Evolutionary conservation across 2,329 filamentous ascomycete species (phyloP).

Genomic region (Pyricularia pennisetigena): DNA sequence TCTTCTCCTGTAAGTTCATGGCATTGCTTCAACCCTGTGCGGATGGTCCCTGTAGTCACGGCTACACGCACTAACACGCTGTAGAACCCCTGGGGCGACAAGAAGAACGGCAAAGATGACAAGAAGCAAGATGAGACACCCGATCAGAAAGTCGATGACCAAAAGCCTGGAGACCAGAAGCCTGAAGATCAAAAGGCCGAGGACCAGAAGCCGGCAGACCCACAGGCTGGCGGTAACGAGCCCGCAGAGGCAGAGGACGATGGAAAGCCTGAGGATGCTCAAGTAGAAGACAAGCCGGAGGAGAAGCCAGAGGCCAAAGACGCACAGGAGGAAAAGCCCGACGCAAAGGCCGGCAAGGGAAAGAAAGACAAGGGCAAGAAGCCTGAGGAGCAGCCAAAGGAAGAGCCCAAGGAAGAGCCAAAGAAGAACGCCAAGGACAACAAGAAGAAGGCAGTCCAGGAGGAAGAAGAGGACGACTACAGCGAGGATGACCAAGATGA

Average conservation of each 20-base stretch:
- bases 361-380: slow-evolving; percentile 10
- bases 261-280: slow-evolving; percentile 8
- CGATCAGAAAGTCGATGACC: too few species aligned
- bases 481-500: slow-evolving; percentile 14
- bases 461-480: slow-evolving; percentile 4
- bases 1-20: neutral
- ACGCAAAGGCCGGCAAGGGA: slow-evolving; percentile 7
- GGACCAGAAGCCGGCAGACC: neutral
- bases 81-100: neutral
- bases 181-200: slow-evolving; percentile 8
- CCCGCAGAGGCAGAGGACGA: slow-evolving; percentile 3
- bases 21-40: neutral
- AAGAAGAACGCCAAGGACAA: slow-evolving; percentile 11
- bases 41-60: neutral
- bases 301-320: slow-evolving; percentile 7
- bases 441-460: slow-evolving; percentile 13
- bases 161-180: slow-evolving; percentile 9
- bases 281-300: neutral
- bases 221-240: slow-evolving; percentile 4
- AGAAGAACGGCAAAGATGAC: neutral
- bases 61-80: neutral
- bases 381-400: neutral
- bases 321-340: slow-evolving; percentile 8
- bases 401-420: neutral
- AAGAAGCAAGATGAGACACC: neutral